Evolutionary conservation across 805 yeast species (phyloP).

Genomic region (Diddensiella transvaalensis): DNA sequence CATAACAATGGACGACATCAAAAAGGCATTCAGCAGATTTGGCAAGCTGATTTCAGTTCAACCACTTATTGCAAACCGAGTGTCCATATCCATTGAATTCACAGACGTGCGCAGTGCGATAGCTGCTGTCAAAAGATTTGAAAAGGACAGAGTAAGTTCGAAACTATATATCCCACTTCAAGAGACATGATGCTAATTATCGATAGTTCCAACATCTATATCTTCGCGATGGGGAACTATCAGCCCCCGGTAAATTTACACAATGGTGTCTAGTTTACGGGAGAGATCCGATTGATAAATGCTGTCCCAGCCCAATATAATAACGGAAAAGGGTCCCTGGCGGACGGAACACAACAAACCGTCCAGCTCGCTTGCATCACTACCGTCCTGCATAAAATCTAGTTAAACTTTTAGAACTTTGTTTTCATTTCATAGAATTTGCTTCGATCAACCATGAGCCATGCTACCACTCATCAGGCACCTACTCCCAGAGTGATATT

Average conservation of each 20-base stretch:
- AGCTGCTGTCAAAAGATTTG: conserved; percentile 16
- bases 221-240: too few relatives aligned
- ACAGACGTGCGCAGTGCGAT: conserved; percentile 24
- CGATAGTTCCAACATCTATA: too few relatives aligned
- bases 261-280: conserved; percentile 11
- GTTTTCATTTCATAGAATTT: too few relatives aligned
- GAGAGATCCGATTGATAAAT: conserved; percentile 14
- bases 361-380: too few relatives aligned
- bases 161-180: too few relatives aligned
- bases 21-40: conserved; percentile 10
- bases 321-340: background rate
- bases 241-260: conserved; percentile 2
- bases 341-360: too few relatives aligned
- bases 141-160: conserved; percentile 7
- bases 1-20: conserved; percentile 16
- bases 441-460: too few relatives aligned
- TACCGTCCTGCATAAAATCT: too few relatives aligned
- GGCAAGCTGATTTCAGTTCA: conserved; percentile 19
- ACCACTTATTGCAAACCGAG: conserved; percentile 14
- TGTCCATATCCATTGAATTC: conserved; percentile 20
- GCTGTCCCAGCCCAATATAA: conserved; percentile 9
- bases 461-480: background rate
- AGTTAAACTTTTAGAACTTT: too few relatives aligned
- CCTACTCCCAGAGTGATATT: conserved; percentile 37
- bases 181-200: too few relatives aligned